Evolutionary conservation across 2,329 filamentous ascomycete genomes (phyloP), one percentile per base, ranked within the genome.

Genomic region (Paraphaeosphaeria minitans): DNA sequence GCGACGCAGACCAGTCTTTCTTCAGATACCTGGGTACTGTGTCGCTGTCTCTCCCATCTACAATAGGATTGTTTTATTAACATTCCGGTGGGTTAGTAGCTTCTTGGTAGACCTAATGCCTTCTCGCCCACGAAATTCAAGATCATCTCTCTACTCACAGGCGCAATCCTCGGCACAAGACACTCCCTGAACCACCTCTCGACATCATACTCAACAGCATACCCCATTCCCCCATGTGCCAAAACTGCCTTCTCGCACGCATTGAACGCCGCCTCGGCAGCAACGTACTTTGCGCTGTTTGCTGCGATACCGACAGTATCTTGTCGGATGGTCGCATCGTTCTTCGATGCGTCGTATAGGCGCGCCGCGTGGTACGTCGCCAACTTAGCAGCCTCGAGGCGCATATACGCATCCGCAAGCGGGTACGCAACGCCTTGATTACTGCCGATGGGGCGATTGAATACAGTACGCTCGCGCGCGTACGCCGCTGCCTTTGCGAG

Each of bases 101-200:
- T 91, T 58, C 86, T 80, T 1, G 89, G 89, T 27, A 92, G 67
- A 3, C 82, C 77, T n/a, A 92, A 74, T 0, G 85, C 88, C 77
- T 85, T 90, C 72, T 91, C 89, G 2, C 84, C 82, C 13, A 92
- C 83, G 71, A 87, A 91, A 64, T 91, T 92, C 79, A 90, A 78
- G 53, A 92, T 90, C 89, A 92, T 92, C 78, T 92, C 83, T 55
- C 83, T 73, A 64, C 83, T 85, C 6, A 87, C 83, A 0, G 85
- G 85, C 2, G 85, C 85, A 59, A 87, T 85, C 22, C 85, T 70
- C 1, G 85, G 85, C 10, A 87, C 84, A 57, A 87, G 81, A 53
- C 82, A 83, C 70, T 87, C 85, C 39, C 85, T 77, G 54, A 87
- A 65, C 71, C 85, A 88, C 48, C 85, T 75, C 72, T 87, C 85